A percentile compares a stretch with the other conserved stretches of the same genome.
Evolutionary conservation across 2,329 filamentous ascomycete genomes (phyloP).

Genomic region (Fusarium siculi): DNA sequence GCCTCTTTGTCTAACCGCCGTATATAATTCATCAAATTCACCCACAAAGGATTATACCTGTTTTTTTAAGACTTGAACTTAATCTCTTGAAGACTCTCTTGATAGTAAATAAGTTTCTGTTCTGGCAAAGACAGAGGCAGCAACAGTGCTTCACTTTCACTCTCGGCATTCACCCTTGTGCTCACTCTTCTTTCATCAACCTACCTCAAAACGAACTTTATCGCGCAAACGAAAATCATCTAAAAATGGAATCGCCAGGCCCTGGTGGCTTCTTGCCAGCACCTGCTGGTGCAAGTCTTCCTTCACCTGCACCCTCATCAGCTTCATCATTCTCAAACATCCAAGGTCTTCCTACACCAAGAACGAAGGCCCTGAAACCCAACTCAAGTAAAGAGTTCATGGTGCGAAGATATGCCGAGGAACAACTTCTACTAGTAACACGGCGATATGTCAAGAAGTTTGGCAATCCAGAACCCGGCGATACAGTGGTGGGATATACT

Average conservation of each 20-base stretch:
- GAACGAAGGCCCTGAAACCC: conserved; percentile 61
- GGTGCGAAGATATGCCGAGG: conserved; percentile 67
- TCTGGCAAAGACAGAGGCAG: not conserved
- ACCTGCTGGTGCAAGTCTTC: conserved; percentile 53
- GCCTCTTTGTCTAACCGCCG: not conserved
- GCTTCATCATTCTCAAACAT: conserved; percentile 54
- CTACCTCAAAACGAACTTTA: not conserved
- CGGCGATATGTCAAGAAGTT: conserved; percentile 71
- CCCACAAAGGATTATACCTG: not conserved
- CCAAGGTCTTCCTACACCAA: conserved; percentile 64
- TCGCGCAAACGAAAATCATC: not conserved
- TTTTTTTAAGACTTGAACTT: not conserved
- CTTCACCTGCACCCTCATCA: conserved; percentile 65
- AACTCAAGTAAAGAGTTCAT: conserved; percentile 70
- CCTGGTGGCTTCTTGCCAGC: conserved; percentile 65
- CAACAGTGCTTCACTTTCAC: not conserved
- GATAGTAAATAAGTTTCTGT: not conserved
- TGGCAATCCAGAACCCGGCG: conserved; percentile 55
- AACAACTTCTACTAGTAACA: conserved; percentile 62
- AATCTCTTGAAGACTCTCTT: not conserved
- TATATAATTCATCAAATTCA: not conserved
- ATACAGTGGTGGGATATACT: conserved; percentile 63
- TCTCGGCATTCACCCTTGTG: not conserved
- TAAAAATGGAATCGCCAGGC: conserved; percentile 25
- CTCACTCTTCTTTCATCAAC: not conserved